Conservation (phyloP, 208 protist genomes). For the Eutreptiella sp. region DNA sequence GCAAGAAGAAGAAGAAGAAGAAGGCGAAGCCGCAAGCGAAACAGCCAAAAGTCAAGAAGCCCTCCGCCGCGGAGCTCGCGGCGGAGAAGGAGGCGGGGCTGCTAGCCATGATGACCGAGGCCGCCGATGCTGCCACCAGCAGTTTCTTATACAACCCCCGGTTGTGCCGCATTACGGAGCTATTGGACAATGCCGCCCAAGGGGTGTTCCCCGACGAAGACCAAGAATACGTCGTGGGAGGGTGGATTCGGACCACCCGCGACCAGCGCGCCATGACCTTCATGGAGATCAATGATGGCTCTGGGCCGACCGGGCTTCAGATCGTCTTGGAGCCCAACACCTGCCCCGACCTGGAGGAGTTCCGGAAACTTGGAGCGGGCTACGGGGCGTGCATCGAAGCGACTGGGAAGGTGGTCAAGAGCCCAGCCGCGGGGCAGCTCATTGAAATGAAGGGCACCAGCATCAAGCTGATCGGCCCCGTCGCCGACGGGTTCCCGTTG, state of each 20-base stretch:
- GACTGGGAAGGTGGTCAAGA: conserved; percentile 62
- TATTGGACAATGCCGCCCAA: too few species aligned
- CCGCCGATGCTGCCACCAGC: too few species aligned
- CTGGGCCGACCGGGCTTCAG: conserved; percentile 88
- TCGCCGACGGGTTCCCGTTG: conserved; percentile 50
- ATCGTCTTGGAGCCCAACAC: conserved; percentile 74
- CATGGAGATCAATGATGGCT: conserved; percentile 90
- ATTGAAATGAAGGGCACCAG: conserved; percentile 75
- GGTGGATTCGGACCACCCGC: conserved; percentile 90
- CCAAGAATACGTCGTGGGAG: conserved; percentile 69
- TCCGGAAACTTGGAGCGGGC: conserved; percentile 70
- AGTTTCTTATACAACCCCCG: too few species aligned
- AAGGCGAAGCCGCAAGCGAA: too few species aligned
- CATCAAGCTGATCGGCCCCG: conserved; percentile 65
- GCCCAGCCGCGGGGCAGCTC: conserved; percentile 65
- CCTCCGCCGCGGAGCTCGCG: too few species aligned
- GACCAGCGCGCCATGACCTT: conserved; percentile 91
- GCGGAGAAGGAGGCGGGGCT: too few species aligned
- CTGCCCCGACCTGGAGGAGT: conserved; percentile 62
- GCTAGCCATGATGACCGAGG: too few species aligned
- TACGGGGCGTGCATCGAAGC: conserved; percentile 60
- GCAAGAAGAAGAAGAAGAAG: too few species aligned
- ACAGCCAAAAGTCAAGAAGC: too few species aligned
- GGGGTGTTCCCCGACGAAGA: too few species aligned
- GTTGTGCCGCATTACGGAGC: too few species aligned